Evolutionary conservation across 331 rosid species (phyloP), one percentile per base, ranked within the genome.

Genomic region (Arachis monticola): DNA sequence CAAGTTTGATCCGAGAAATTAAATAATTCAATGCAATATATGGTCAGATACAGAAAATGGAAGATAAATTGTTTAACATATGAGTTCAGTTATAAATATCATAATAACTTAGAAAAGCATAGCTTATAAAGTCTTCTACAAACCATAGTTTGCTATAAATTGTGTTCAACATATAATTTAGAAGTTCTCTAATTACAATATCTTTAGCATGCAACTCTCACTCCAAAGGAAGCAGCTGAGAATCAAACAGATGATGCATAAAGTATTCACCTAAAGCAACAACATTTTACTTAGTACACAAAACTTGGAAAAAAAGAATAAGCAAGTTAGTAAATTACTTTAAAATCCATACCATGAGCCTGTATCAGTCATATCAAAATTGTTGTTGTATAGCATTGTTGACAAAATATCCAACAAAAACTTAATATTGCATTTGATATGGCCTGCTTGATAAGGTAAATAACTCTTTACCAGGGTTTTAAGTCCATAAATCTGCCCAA

Each of bases 401-500:
- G 81, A 78, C 73, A 90, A 76, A 79, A 83, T 66, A 57, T 80
- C 85, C 86, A 91, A 83, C 72, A 94, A 81, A 71, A 77, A 85
- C 68, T 56, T 71, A 79, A 90, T 75, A 53, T 83, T 50, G 80
- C 69, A 40, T 41, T 70, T 47, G 62, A 70, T 81, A 44, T 71
- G 82, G 74, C 73, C 84, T 72, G 87, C 91, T 65, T 55, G 85
- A 76, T 82, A 88, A 12, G 93, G 92, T 81, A 94, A 84, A 85
- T 74, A 87, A 79, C 93, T 87, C 89, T 88, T 91, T 57, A 90
- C 91, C 62, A 94, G 86, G 55, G 97, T 70, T 92, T 92, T 92
- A 81, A 94, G 85, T 78, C 89, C 97, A 85, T 77, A 92, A 77
- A 90, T 92, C 99, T 94, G 92, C 82, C 84, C 73, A 44, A 10